A percentile compares a stretch with the other conserved stretches of the same genome.
These are phyloP conservation scores for Alectoria sarmentosa DNA, from an alignment of 495 filamentous ascomycete species.

Conservation along the genomic window DNA sequence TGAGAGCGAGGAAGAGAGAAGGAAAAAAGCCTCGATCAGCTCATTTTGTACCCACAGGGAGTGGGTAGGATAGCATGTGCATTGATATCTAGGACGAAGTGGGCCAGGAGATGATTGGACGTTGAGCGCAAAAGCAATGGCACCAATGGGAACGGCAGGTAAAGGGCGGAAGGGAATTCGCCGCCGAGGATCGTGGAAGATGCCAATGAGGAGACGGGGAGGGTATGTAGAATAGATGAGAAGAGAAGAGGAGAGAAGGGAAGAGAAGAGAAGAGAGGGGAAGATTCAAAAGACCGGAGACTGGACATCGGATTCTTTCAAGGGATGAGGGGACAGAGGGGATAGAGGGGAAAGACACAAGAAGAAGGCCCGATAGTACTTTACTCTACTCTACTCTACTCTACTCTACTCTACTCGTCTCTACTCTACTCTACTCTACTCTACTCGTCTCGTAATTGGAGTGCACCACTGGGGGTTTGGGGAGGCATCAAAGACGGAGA, in stretches of 20 bases:
- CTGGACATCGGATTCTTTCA: neutral
- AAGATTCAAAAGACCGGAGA: no score
- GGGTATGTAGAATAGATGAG: no score
- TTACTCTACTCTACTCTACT: no score
- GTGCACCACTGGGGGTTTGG: no score
- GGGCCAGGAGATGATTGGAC: neutral
- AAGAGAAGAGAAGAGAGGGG: no score
- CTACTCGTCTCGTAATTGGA: neutral
- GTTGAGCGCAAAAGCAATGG: neutral
- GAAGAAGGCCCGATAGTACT: neutral
- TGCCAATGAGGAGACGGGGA: neutral
- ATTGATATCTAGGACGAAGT: neutral
- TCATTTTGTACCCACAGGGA: neutral
- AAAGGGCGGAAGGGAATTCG: neutral
- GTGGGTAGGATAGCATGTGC: neutral
- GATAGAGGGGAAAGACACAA: no score
- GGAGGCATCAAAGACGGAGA: no score
- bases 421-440: no score
- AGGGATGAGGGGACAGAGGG: no score
- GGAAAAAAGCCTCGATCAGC: constrained; percentile 14
- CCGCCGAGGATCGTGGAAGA: neutral
- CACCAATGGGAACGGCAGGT: constrained; percentile 2
- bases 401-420: no score
- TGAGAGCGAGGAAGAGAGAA: constrained; percentile 11
- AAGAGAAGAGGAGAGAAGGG: no score